These are phyloP conservation scores for Chrysoporthe deuterocubensis DNA, from an alignment of 2,329 filamentous ascomycete genomes.

Conservation along the genomic window DNA sequence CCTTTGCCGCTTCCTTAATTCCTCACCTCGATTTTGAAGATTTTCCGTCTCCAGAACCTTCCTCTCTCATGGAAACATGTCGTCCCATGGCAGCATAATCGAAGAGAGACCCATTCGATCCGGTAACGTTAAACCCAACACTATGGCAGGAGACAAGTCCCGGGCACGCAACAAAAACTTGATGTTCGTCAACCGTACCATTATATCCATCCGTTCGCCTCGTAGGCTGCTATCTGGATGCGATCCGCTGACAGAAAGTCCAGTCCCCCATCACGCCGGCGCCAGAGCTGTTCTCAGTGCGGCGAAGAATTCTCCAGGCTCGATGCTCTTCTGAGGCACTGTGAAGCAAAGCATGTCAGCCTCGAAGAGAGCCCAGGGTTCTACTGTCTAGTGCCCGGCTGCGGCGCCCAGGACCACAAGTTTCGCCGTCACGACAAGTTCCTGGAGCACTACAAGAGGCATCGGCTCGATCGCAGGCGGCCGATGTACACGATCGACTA, in stretches of 20 bases:
- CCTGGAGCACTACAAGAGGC: neutral
- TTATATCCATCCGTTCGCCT: neutral
- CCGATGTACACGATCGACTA: neutral
- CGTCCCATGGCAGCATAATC: neutral
- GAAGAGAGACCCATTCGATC: neutral
- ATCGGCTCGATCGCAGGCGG: neutral
- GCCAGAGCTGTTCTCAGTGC: slow-evolving; percentile 1
- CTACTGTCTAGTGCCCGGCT: neutral
- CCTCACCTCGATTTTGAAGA: neutral
- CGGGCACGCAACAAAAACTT: neutral
- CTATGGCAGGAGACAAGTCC: neutral
- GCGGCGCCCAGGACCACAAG: neutral
- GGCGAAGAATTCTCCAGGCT: neutral
- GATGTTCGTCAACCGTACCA: neutral
- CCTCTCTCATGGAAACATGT: neutral
- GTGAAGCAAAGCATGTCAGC: neutral
- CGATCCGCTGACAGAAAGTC: neutral
- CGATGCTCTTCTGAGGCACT: neutral
- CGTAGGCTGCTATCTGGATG: too few species aligned
- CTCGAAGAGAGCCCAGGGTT: neutral
- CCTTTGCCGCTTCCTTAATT: neutral
- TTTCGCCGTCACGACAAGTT: slow-evolving; percentile 1
- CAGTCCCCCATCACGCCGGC: neutral
- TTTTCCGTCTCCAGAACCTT: neutral
- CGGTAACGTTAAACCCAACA: neutral